A percentile compares a stretch with the other conserved stretches of the same genome.
Evolutionary conservation across 1,284 basidiomycete species (phyloP).

Genomic region (Phenoliferia sp.): DNA sequence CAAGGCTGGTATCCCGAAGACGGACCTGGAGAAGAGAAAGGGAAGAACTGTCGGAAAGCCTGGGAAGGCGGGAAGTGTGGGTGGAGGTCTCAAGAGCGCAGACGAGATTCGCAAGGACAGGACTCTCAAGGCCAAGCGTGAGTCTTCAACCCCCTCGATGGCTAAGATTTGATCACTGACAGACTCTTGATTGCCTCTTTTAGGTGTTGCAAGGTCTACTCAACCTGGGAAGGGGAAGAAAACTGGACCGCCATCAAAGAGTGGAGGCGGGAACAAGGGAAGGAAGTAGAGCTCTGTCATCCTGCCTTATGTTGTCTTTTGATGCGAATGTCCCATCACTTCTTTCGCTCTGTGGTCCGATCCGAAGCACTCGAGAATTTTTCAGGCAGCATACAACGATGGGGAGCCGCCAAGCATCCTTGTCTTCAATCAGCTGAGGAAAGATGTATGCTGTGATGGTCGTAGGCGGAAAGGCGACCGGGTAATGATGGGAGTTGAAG

Average conservation of each 20-base stretch:
- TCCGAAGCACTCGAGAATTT: too few species aligned
- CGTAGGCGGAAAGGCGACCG: too few species aligned
- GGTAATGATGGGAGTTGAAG: too few species aligned
- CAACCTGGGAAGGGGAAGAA: conserved; percentile 22
- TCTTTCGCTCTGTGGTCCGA: neutral
- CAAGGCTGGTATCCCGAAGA: conserved; percentile 26
- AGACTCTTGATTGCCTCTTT: neutral
- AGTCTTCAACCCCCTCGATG: neutral
- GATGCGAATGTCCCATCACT: too few species aligned
- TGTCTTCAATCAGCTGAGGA: too few species aligned
- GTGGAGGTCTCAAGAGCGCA: conserved; percentile 54
- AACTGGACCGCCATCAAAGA: neutral
- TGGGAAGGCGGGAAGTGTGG: conserved; percentile 39
- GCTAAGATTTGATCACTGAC: neutral
- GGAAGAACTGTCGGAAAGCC: conserved; percentile 30
- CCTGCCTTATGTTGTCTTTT: too few species aligned
- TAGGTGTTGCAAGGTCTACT: conserved; percentile 18
- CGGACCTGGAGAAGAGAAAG: conserved; percentile 27
- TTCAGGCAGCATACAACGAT: too few species aligned
- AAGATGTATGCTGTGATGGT: too few species aligned
- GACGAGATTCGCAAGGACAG: conserved; percentile 72
- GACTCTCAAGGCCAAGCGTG: neutral
- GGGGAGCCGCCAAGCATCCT: too few species aligned
- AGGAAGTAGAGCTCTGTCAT: neutral
- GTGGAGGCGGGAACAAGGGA: neutral